These are phyloP conservation scores for Lagenidium giganteum DNA, from an alignment of 352 stramenopile species.

Conservation along the genomic window DNA sequence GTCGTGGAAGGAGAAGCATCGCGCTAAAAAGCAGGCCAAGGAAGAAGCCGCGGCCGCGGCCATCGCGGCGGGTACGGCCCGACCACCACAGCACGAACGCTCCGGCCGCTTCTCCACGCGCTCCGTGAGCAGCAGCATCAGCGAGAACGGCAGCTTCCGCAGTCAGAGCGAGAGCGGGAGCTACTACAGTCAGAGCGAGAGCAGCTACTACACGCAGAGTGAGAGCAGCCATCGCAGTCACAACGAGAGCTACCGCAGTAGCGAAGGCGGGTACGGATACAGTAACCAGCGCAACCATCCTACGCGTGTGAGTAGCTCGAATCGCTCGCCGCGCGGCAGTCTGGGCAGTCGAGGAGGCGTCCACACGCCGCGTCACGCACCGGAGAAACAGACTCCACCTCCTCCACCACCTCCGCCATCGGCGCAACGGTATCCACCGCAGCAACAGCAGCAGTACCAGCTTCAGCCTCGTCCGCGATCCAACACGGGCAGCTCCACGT, in stretches of 20 bases:
- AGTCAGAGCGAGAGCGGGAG: background rate
- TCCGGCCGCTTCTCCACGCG: slow-evolving; percentile 10
- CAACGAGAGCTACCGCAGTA: background rate
- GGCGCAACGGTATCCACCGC: too few species aligned
- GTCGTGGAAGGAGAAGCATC: slow-evolving; percentile 22
- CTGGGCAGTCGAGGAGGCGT: too few species aligned
- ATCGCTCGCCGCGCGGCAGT: too few species aligned
- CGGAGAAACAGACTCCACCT: too few species aligned
- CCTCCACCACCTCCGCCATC: too few species aligned
- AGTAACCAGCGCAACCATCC: too few species aligned
- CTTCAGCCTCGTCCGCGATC: too few species aligned
- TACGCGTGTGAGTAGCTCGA: too few species aligned
- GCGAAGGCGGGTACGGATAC: too few species aligned
- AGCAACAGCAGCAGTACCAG: too few species aligned
- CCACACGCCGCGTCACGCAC: too few species aligned
- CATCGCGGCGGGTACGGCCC: slow-evolving; percentile 13
- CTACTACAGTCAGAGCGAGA: slow-evolving; percentile 1
- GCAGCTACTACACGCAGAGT: background rate
- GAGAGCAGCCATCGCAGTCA: background rate
- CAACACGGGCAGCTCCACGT: slow-evolving; percentile 15
- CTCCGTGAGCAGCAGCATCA: slow-evolving; percentile 1
- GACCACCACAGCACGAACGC: slow-evolving; percentile 4
- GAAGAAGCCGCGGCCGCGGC: slow-evolving; percentile 12
- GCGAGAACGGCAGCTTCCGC: background rate
- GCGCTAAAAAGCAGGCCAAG: slow-evolving; percentile 18